Evolutionary conservation across 306 rosid species (phyloP).

Genomic region (Mimosa pudica): DNA sequence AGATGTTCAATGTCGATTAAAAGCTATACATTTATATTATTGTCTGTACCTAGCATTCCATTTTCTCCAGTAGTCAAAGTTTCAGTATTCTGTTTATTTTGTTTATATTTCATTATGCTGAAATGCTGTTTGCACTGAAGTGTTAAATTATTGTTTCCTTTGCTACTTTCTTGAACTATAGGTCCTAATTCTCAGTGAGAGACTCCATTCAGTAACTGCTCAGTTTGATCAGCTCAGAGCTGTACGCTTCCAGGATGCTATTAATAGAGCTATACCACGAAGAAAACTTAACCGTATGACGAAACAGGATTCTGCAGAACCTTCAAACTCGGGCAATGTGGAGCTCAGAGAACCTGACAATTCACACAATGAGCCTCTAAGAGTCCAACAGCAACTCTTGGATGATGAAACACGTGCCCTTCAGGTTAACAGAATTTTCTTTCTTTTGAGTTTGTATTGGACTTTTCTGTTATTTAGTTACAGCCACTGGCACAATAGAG

Average conservation of each 20-base stretch:
- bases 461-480: constrained; percentile 10
- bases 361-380: constrained; percentile 58
- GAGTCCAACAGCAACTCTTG: constrained; percentile 74
- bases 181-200: constrained; percentile 92
- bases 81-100: constrained; percentile 22
- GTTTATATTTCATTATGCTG: background rate
- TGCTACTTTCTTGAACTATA: constrained; percentile 29
- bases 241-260: constrained; percentile 83
- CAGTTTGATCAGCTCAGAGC: constrained; percentile 96
- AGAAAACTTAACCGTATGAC: constrained; percentile 59
- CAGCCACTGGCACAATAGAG: background rate
- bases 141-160: constrained; percentile 24
- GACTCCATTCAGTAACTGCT: constrained; percentile 82
- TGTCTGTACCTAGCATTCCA: background rate
- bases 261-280: constrained; percentile 77
- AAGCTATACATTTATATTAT: background rate
- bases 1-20: background rate
- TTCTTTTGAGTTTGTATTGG: constrained; percentile 17
- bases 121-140: constrained; percentile 25
- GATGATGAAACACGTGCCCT: constrained; percentile 96
- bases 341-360: constrained; percentile 67
- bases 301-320: constrained; percentile 46
- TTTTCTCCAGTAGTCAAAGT: constrained; percentile 19
- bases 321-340: constrained; percentile 45
- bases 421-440: constrained; percentile 57